phyloP scores from a whole-genome alignment of 2,329 filamentous ascomycete genomes.

The Colletotrichum caudatum region DNA sequence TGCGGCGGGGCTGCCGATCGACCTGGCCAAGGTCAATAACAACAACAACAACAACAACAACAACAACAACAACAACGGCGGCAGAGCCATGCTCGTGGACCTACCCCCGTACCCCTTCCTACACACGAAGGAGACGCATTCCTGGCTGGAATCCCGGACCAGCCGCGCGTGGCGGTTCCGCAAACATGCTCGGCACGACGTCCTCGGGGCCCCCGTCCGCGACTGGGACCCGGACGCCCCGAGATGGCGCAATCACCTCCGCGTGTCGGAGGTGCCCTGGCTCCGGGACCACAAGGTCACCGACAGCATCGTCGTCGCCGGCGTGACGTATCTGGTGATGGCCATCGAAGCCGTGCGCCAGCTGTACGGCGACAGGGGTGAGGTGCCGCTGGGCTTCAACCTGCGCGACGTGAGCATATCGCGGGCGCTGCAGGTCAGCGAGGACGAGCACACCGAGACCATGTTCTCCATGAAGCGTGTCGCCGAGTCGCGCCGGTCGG shows the following conservation, averaged over 20 bases:
- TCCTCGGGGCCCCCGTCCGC: constrained; percentile 32
- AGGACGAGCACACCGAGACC: constrained; percentile 39
- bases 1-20: constrained; percentile 45
- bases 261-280: constrained; percentile 55
- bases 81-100: constrained; percentile 27
- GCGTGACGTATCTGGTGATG: constrained; percentile 50
- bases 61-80: not conserved
- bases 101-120: constrained; percentile 42
- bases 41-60: constrained; percentile 43
- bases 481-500: constrained; percentile 43
- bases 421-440: constrained; percentile 33
- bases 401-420: constrained; percentile 43
- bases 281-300: constrained; percentile 60
- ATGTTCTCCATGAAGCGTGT: constrained; percentile 38
- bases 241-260: constrained; percentile 40
- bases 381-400: constrained; percentile 40
- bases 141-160: constrained; percentile 26
- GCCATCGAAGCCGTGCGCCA: constrained; percentile 42
- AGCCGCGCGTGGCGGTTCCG: constrained; percentile 38
- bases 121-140: constrained; percentile 33
- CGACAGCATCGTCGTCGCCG: constrained; percentile 56
- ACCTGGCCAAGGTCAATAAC: constrained; percentile 59
- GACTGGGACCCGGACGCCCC: constrained; percentile 19
- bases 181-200: constrained; percentile 34
- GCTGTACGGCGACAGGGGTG: constrained; percentile 26